A percentile compares a stretch with the other conserved stretches of the same genome.
These are phyloP conservation scores for Colletotrichum cereale DNA, from an alignment of 2,329 filamentous ascomycete genomes.

Conservation along the genomic window DNA sequence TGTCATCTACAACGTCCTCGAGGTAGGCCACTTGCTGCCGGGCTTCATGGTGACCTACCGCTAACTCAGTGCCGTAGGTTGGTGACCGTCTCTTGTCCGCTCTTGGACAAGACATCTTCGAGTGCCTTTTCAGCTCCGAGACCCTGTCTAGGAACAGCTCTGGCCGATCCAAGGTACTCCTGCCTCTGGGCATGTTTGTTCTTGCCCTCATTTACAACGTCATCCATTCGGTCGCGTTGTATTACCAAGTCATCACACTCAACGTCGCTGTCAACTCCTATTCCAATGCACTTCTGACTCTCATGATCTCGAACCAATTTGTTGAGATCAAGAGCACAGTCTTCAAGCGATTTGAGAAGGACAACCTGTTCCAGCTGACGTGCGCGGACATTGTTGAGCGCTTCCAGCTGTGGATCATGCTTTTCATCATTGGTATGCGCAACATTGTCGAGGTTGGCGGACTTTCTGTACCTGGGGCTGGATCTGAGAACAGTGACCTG, in stretches of 20 bases:
- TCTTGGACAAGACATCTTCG: conserved; percentile 93
- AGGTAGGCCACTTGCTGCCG: conserved; percentile 61
- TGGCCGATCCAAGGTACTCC: conserved; percentile 89
- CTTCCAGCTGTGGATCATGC: conserved; percentile 97
- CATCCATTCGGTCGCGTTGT: conserved; percentile 86
- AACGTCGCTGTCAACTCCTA: conserved; percentile 99
- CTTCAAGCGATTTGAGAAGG: conserved; percentile 98
- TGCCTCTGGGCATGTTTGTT: conserved; percentile 92
- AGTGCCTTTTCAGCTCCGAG: conserved; percentile 94
- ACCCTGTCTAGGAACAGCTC: conserved; percentile 88
- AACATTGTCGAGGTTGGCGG: conserved; percentile 97
- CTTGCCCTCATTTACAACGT: conserved; percentile 90
- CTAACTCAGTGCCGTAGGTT: conserved; percentile 58
- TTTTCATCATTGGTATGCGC: conserved; percentile 93
- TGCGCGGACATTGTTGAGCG: conserved; percentile 97
- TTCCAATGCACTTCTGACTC: conserved; percentile 91
- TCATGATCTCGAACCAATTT: conserved; percentile 97
- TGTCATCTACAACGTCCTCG: conserved; percentile 97
- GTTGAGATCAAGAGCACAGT: conserved; percentile 99
- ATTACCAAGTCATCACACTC: conserved; percentile 97
- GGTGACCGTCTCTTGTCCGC: conserved; percentile 91
- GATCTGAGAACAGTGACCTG: conserved; percentile 60
- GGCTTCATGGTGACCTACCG: not conserved
- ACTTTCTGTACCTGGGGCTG: conserved; percentile 72
- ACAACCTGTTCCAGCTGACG: conserved; percentile 95